Base-by-base conservation (phyloP, 148 eudicot species). In the Hydrangea macrophylla region DNA sequence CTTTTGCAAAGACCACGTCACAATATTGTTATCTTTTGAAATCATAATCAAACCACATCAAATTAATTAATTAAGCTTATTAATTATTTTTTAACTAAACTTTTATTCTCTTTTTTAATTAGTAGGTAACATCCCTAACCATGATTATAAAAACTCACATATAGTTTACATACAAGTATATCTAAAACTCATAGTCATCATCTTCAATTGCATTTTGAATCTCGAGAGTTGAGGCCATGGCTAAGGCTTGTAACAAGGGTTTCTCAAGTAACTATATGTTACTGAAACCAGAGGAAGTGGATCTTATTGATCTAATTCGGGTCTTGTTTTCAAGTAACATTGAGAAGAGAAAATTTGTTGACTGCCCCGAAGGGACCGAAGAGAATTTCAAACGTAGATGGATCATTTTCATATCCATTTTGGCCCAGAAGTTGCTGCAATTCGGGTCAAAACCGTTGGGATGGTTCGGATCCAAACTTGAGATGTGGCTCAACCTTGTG, bases 401-500 rank as follows among this genome's bases (percentile, higher is more conserved):
- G 71, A 27, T 78, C 22, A 75, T 81, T 4, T 78, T 78, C 32
- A 51, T 75, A 2, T 74, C 85, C 26, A 25, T 81, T 6, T 25
- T 75, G 44, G 65, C 17, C 0, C 77, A 71, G 70, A 81, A 71
- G 62, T 3, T 59, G 0, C 73, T 81, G 23, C 72, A 44, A 0
- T 57, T 28, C 0, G 26, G 24, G 10, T 57, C 50, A 0, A 50
- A 26, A 23, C 79, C 79, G 13, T 11, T 78, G 69, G 65, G 71
- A 0, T 17, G 51, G 37, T 13, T 74, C 12, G 85, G 85, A 2
- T 35, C 50, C 8, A 31, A 7, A 3, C 20, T 78, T n/a, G 85
- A 81, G 72, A 12, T 31, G 42, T 68, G 71, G 76, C 69, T 78
- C 22, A 78, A 78, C 58, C 75, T 81, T 57, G 25, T 68, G 20